Percentiles rank a stretch among this genome's conserved stretches.
Conservation (phyloP, 352 stramenopile species). For the Blastocystis sp. region DNA sequence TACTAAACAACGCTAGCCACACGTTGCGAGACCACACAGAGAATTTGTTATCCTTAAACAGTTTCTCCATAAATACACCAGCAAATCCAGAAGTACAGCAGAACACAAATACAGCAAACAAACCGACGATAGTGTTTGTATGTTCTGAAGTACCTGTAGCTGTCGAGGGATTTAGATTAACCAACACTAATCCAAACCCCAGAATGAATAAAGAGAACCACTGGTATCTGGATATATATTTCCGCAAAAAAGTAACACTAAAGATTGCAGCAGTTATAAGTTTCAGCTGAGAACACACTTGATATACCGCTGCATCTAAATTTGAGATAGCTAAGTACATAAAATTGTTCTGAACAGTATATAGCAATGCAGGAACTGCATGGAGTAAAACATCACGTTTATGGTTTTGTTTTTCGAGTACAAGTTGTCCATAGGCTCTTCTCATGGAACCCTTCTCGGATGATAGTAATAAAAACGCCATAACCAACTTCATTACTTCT, state of each 20-base stretch:
- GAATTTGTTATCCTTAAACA: conserved; percentile 73
- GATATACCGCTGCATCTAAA: conserved; percentile 76
- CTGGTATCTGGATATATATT: conserved; percentile 69
- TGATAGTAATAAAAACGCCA: conserved; percentile 66
- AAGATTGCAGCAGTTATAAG: conserved; percentile 80
- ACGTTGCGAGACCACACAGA: conserved; percentile 81
- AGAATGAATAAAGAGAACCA: conserved; percentile 75
- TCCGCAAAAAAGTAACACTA: conserved; percentile 73
- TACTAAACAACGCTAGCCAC: conserved; percentile 75
- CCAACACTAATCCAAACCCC: conserved; percentile 71
- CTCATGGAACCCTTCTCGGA: neutral
- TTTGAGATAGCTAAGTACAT: conserved; percentile 78
- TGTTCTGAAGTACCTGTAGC: neutral
- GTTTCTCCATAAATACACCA: conserved; percentile 83
- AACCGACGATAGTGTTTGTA: conserved; percentile 68
- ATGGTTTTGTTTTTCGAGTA: conserved; percentile 64
- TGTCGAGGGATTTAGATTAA: conserved; percentile 65
- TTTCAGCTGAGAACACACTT: conserved; percentile 82
- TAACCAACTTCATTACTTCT: conserved; percentile 72
- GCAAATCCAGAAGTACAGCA: conserved; percentile 76
- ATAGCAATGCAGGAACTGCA: conserved; percentile 74
- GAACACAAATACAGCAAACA: conserved; percentile 72
- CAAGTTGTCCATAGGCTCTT: conserved; percentile 54
- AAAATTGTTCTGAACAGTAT: conserved; percentile 79
- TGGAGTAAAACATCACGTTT: conserved; percentile 74